phyloP scores from a whole-genome alignment of 225 moss, liverwort and hornwort species.

The Ulota crispa region DNA sequence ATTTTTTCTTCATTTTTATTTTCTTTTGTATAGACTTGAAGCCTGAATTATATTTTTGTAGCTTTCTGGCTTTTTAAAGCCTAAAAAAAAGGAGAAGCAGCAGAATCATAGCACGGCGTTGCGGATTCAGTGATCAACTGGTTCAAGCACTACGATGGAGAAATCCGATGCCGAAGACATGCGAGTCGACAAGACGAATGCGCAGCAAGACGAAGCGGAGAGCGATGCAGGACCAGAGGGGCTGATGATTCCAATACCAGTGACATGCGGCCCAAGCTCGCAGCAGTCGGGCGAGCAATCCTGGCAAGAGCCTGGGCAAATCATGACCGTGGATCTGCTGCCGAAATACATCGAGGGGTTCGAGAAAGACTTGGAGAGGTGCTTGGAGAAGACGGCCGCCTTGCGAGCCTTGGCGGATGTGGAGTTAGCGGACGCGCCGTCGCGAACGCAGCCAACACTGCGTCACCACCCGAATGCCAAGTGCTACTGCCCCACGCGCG shows the following conservation, averaged over 20 bases:
- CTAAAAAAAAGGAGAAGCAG: too few species aligned
- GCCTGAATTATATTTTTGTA: too few species aligned
- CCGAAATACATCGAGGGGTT: constrained; percentile 43
- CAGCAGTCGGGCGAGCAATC: neutral
- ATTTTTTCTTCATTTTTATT: too few species aligned
- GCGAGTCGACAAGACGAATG: neutral
- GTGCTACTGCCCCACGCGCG: constrained; percentile 26
- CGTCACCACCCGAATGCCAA: constrained; percentile 10
- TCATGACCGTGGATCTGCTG: neutral
- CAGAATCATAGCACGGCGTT: neutral
- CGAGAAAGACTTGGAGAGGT: constrained; percentile 48
- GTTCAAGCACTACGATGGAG: neutral
- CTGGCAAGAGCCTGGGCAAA: neutral
- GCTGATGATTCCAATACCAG: neutral
- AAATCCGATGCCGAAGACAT: neutral
- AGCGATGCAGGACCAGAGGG: neutral
- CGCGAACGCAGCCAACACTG: neutral
- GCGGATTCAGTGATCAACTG: too few species aligned
- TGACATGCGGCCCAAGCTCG: constrained; percentile 18
- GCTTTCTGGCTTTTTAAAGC: too few species aligned
- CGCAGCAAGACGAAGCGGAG: neutral
- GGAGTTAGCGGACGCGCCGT: constrained; percentile 18
- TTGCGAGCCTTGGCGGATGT: constrained; percentile 42
- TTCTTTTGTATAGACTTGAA: too few species aligned
- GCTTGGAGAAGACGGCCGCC: constrained; percentile 48